phyloP scores from a whole-genome alignment of 163 green algal genomes.

The Chloromonas sp. region DNA sequence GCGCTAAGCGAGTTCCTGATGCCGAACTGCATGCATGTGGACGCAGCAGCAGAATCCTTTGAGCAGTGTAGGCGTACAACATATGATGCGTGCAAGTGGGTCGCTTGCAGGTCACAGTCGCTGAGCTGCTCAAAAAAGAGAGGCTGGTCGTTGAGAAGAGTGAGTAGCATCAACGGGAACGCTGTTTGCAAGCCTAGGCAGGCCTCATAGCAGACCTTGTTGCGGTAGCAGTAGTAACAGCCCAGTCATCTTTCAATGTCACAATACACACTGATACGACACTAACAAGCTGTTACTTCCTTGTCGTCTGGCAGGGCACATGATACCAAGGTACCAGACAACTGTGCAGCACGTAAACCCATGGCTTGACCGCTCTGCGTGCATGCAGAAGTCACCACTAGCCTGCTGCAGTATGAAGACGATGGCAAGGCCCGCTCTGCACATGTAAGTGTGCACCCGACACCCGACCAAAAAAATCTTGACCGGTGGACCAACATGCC shows the following conservation, averaged over 20 bases:
- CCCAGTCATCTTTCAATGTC: neutral
- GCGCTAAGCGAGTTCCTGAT: too few species aligned
- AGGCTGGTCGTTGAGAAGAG: conserved; percentile 62
- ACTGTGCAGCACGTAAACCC: too few species aligned
- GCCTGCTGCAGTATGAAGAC: conserved; percentile 9
- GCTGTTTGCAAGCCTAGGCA: neutral
- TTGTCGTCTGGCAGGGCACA: neutral
- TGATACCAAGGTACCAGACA: neutral
- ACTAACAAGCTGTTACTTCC: neutral
- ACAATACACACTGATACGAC: neutral
- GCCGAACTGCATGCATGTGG: too few species aligned
- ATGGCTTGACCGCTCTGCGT: neutral
- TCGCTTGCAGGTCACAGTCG: conserved; percentile 32
- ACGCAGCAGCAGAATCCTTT: too few species aligned
- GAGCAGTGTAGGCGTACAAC: too few species aligned
- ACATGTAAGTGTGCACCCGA: neutral
- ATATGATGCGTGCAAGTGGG: too few species aligned
- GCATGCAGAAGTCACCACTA: conserved; percentile 11
- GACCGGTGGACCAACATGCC: too few species aligned
- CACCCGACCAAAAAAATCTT: neutral
- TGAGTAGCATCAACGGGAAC: conserved; percentile 20
- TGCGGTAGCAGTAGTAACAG: neutral
- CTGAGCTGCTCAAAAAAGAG: conserved; percentile 84
- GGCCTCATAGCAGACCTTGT: neutral
- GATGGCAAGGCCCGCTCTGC: neutral